A percentile compares a stretch with the other conserved stretches of the same genome.
Evolutionary conservation across 164 flowering plant species (phyloP).

Genomic region (Aristolochia contorta): DNA sequence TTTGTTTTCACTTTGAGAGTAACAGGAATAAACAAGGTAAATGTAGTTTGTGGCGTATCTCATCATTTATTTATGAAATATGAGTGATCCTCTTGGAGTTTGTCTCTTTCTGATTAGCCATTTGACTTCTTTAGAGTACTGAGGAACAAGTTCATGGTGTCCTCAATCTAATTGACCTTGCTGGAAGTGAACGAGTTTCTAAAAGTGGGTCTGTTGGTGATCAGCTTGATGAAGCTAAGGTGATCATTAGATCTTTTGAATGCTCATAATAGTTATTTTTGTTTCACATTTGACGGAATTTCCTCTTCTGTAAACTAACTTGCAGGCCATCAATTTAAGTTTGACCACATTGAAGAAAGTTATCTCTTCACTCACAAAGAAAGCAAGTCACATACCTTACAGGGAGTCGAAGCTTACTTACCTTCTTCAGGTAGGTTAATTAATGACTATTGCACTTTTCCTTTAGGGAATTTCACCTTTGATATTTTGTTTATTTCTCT

Average conservation of each 20-base stretch:
- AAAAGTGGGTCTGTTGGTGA: conserved; percentile 96
- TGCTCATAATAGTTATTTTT: neutral
- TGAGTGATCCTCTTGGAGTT: neutral
- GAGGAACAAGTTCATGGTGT: conserved; percentile 96
- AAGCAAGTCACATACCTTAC: conserved; percentile 83
- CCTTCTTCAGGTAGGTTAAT: conserved; percentile 75
- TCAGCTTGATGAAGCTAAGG: conserved; percentile 88
- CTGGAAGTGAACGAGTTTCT: conserved; percentile 98
- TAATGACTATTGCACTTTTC: too few relatives aligned
- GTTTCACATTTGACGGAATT: neutral
- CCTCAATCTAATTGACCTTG: conserved; percentile 89
- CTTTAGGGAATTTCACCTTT: neutral
- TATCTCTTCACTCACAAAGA: conserved; percentile 81
- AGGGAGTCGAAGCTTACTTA: conserved; percentile 93
- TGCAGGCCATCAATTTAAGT: conserved; percentile 88
- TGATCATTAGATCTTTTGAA: conserved; percentile 6
- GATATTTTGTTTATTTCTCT: neutral
- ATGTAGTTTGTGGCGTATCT: neutral
- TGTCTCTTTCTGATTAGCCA: too few relatives aligned
- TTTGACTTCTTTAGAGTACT: conserved; percentile 44
- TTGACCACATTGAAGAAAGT: conserved; percentile 84
- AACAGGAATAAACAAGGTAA: conserved; percentile 82
- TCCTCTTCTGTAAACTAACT: neutral
- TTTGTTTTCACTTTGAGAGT: conserved; percentile 86
- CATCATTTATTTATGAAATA: neutral